Conservation (phyloP, 2,329 filamentous ascomycete species). For the Furcasterigmium sp. region DNA sequence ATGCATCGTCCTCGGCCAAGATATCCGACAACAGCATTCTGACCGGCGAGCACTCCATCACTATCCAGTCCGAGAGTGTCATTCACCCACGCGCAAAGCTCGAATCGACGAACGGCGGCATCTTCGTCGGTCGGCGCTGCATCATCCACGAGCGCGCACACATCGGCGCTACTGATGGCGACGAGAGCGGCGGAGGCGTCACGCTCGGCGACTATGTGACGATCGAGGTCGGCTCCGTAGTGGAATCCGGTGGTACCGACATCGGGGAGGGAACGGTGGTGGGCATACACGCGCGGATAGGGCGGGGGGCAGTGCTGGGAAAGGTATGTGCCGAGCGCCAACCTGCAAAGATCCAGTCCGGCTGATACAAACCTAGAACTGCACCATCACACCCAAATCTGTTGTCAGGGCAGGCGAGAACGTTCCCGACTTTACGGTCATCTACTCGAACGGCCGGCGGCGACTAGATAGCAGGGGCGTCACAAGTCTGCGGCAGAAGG, state of each 20-base stretch:
- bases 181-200: constrained; percentile 39
- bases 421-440: constrained; percentile 62
- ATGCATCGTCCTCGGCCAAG: constrained; percentile 53
- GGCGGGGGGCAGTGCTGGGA: constrained; percentile 56
- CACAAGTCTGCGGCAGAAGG: constrained; percentile 57
- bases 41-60: constrained; percentile 71
- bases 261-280: constrained; percentile 56
- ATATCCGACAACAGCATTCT: constrained; percentile 60
- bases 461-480: constrained; percentile 56
- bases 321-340: constrained; percentile 37
- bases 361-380: constrained; percentile 43
- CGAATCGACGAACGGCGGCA: constrained; percentile 71
- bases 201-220: constrained; percentile 56
- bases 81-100: constrained; percentile 83
- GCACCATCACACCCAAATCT: constrained; percentile 63
- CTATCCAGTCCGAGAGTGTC: constrained; percentile 70
- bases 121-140: constrained; percentile 75
- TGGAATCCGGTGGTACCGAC: constrained; percentile 59
- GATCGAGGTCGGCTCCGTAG: constrained; percentile 51
- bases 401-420: constrained; percentile 51
- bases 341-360: not conserved
- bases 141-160: constrained; percentile 69
- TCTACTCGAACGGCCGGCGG: constrained; percentile 60
- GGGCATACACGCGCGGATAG: constrained; percentile 55
- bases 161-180: constrained; percentile 41